A percentile compares a stretch with the other conserved stretches of the same genome.
Evolutionary conservation across 2,329 filamentous ascomycete genomes (phyloP).

Genomic region (Colletotrichum abscissum): DNA sequence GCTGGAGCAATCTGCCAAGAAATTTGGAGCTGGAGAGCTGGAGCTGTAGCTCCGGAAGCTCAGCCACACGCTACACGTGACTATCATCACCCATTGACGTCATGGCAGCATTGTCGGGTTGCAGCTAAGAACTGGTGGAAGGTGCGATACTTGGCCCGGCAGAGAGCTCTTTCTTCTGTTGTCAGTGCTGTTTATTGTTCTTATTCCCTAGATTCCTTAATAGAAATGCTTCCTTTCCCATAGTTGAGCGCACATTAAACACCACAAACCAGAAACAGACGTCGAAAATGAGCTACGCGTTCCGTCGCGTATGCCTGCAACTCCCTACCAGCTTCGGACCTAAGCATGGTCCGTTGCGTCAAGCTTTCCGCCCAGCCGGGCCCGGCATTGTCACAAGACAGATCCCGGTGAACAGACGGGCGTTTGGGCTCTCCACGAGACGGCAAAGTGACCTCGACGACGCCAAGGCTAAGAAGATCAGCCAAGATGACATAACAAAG

Average conservation of each 20-base stretch:
- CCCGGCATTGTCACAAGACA: slow-evolving; percentile 21
- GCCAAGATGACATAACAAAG: slow-evolving; percentile 30
- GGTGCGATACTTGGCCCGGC: neutral
- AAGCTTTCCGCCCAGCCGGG: slow-evolving; percentile 33
- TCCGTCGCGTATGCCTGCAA: slow-evolving; percentile 37
- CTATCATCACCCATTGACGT: slow-evolving; percentile 12
- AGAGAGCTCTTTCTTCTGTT: neutral
- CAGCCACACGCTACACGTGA: slow-evolving; percentile 15
- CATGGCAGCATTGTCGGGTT: neutral
- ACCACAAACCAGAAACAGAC: neutral
- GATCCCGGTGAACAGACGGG: neutral
- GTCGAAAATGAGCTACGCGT: slow-evolving; percentile 37
- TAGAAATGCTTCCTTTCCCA: neutral
- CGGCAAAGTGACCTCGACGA: slow-evolving; percentile 25
- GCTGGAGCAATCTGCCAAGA: neutral
- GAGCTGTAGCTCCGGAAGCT: neutral
- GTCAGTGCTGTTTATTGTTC: neutral
- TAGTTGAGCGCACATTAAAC: neutral
- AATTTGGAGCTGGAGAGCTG: slow-evolving; percentile 15
- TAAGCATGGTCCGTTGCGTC: slow-evolving; percentile 26
- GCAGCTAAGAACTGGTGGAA: neutral
- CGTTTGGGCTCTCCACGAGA: slow-evolving; percentile 7
- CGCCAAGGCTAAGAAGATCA: slow-evolving; percentile 43
- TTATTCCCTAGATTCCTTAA: neutral
- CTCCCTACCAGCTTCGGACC: slow-evolving; percentile 28